A percentile compares a stretch with the other conserved stretches of the same genome.
Evolutionary conservation across 495 filamentous ascomycete genomes (phyloP).

Genomic region (Poronia punctata): DNA sequence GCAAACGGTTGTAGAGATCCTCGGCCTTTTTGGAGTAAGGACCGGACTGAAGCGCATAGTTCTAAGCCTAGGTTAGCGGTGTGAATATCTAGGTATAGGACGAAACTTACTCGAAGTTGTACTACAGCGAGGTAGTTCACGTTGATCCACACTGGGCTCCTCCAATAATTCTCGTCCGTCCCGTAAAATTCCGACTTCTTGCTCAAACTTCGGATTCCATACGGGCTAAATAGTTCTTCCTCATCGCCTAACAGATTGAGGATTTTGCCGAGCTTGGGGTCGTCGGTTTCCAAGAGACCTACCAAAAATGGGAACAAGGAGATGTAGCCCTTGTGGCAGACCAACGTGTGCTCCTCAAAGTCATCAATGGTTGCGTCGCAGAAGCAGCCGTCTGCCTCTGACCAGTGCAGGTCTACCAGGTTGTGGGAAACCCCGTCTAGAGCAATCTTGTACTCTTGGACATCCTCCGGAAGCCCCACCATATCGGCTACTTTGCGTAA

Average conservation of each 20-base stretch:
- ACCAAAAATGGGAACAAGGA: constrained; percentile 90
- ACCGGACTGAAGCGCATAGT: constrained; percentile 48
- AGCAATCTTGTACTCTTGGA: constrained; percentile 58
- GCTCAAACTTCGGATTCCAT: constrained; percentile 82
- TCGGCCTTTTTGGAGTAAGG: constrained; percentile 63
- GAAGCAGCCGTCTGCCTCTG: constrained; percentile 66
- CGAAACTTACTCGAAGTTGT: constrained; percentile 67
- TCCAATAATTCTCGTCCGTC: constrained; percentile 95
- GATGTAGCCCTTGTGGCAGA: constrained; percentile 96
- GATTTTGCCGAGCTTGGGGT: constrained; percentile 61
- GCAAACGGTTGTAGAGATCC: constrained; percentile 68
- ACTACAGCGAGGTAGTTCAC: constrained; percentile 88
- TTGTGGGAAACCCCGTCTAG: constrained; percentile 78
- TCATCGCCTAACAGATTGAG: constrained; percentile 74
- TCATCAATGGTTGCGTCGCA: constrained; percentile 96
- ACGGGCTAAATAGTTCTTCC: constrained; percentile 78
- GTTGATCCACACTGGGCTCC: constrained; percentile 93
- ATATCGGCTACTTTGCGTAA: constrained; percentile 69
- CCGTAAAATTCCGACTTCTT: constrained; percentile 76
- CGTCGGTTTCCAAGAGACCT: constrained; percentile 63
- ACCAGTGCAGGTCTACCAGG: constrained; percentile 92
- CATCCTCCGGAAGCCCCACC: constrained; percentile 69
- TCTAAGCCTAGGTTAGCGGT: constrained; percentile 30
- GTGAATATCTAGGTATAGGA: constrained; percentile 10
- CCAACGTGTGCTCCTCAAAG: constrained; percentile 80